Base-by-base conservation (phyloP, 2,329 filamentous ascomycete species). In the Colletotrichum coccodes region DNA sequence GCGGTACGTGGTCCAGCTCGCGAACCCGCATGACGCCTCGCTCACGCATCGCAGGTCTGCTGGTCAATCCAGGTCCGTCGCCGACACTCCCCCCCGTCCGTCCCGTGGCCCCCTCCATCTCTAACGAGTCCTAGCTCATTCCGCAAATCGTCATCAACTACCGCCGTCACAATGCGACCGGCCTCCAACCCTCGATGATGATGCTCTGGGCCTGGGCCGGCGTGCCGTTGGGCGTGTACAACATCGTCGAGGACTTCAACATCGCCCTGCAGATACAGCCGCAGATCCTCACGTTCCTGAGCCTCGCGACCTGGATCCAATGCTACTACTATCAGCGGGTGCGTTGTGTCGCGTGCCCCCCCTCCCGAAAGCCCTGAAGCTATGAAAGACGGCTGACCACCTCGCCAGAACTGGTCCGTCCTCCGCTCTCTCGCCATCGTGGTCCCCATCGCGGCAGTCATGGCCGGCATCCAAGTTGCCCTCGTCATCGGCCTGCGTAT, bases 121-220 rank as follows among this genome's bases (percentile, higher is more conserved):
- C n/a, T n/a, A n/a, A n/a, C n/a, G n/a, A n/a, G n/a, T n/a, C n/a
- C n/a, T 71, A 92, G 85, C 82, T 93, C 30, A 86, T 93, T 30
- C 91, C 91, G 0, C 91, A 93, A 75, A 92, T 93, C 56, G 76
- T 90, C 38, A 86, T 92, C 73, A 93, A 93, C 73, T 89, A 90
- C 73, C 85, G 87, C 5, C 83, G 90, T 1, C 90, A 92, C 75
- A 84, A 91, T 80, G 90, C 90, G 1, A 86, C 83, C 0, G 91
- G 90, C 0, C 82, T 93, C 0, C 90, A 92, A 57, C 85, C 88
- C 0, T 88, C 88, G 0, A 92, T 93, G 90, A 92, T 93, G 90
- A 86, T 93, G 76, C 82, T 92, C 2, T 93, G 91, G 86, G 89
- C 89, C 0, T 87, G 84, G 80, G 91, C 91, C 1, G 91, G 91